Percentiles rank a stretch among this genome's conserved stretches.
phyloP scores from a whole-genome alignment of 164 flowering plant species.

The Nelumbo lutea region DNA sequence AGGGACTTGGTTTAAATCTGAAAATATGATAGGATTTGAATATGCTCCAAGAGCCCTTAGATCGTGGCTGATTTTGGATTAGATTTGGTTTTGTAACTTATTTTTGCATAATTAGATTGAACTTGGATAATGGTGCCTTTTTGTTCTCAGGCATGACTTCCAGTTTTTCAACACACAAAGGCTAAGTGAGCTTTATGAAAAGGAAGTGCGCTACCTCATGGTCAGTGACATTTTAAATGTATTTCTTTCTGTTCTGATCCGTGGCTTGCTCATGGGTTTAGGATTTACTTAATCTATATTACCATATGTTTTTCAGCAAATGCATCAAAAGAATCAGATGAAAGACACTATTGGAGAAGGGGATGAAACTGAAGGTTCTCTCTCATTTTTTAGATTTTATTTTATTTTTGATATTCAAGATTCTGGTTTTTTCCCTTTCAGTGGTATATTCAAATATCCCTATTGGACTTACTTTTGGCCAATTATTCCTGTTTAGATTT shows the following conservation, averaged over 20 bases:
- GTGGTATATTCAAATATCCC: background rate
- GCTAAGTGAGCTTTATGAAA: conserved; percentile 84
- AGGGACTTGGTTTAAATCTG: no score
- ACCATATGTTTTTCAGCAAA: conserved; percentile 38
- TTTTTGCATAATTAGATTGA: no score
- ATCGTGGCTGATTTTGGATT: no score
- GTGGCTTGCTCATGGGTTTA: background rate
- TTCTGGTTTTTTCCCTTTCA: background rate
- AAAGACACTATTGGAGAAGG: conserved; percentile 81
- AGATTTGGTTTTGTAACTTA: no score
- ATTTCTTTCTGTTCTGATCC: background rate
- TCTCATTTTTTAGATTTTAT: background rate
- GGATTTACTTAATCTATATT: background rate
- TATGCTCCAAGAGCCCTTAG: no score
- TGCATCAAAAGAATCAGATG: conserved; percentile 81
- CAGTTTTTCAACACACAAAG: conserved; percentile 93
- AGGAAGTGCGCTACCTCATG: conserved; percentile 93
- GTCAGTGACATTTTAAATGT: conserved; percentile 35
- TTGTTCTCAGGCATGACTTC: conserved; percentile 79
- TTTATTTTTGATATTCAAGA: background rate
- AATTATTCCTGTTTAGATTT: conserved; percentile 30
- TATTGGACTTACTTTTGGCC: background rate
- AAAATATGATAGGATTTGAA: no score
- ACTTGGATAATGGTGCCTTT: conserved; percentile 1
- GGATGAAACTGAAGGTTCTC: conserved; percentile 91